A percentile compares a stretch with the other conserved stretches of the same genome.
phyloP scores from a whole-genome alignment of 1,284 basidiomycete species.

The Ceratobasidium papillatum region DNA sequence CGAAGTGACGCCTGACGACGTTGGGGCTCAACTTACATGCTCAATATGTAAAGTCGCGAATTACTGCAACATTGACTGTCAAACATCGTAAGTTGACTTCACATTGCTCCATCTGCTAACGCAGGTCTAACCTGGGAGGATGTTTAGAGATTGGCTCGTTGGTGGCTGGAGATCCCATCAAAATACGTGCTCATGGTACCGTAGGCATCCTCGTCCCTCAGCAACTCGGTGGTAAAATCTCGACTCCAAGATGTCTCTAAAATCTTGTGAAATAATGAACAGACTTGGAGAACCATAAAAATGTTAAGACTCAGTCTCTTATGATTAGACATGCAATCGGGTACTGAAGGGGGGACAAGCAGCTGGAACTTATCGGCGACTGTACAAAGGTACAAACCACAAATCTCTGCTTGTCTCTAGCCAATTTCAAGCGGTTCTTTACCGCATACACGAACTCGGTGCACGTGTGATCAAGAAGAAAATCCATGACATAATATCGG shows the following conservation, averaged over 20 bases:
- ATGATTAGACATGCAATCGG: too few species aligned
- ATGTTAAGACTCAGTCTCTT: too few species aligned
- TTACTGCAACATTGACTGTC: neutral
- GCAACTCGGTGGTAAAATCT: neutral
- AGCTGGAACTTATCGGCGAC: too few species aligned
- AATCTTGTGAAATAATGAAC: neutral
- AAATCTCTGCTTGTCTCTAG: too few species aligned
- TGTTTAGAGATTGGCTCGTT: neutral
- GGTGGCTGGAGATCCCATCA: neutral
- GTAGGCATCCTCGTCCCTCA: neutral
- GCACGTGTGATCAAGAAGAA: neutral
- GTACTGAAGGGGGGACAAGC: too few species aligned
- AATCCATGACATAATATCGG: neutral
- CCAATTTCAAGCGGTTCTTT: too few species aligned
- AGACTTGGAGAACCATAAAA: too few species aligned
- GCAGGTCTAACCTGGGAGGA: neutral
- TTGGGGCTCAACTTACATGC: neutral
- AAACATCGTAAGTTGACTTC: neutral
- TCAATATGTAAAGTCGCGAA: neutral
- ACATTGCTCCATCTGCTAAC: neutral
- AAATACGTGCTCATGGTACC: neutral
- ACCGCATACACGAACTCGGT: too few species aligned
- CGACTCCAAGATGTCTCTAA: neutral
- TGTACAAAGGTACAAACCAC: too few species aligned
- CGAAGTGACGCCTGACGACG: neutral